phyloP scores from a whole-genome alignment of 2,329 filamentous ascomycete species.

The Colletotrichum simmondsii region DNA sequence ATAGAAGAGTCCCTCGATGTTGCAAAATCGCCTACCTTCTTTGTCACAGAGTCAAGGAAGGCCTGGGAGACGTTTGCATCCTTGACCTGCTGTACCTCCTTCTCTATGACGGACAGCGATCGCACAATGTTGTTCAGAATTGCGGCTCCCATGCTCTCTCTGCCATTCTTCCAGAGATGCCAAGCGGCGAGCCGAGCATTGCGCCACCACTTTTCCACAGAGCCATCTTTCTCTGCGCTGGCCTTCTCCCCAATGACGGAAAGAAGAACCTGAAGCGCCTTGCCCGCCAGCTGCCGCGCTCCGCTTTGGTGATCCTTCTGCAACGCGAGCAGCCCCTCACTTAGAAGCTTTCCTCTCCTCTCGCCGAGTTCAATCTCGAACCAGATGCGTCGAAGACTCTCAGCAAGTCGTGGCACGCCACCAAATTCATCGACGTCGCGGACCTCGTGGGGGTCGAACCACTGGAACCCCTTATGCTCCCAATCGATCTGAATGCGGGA shows the following conservation, averaged over 20 bases:
- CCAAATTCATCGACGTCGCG: conserved; percentile 56
- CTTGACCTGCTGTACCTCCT: conserved; percentile 40
- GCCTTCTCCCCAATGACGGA: conserved; percentile 53
- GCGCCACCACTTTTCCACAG: conserved; percentile 62
- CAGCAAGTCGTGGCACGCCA: conserved; percentile 66
- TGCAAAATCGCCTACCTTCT: conserved; percentile 29
- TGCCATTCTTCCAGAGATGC: conserved; percentile 73
- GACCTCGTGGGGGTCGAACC: conserved; percentile 65
- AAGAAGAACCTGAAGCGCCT: conserved; percentile 61
- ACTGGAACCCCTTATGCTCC: conserved; percentile 70
- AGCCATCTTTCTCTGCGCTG: conserved; percentile 30
- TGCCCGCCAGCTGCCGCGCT: conserved; percentile 66
- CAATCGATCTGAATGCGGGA: conserved; percentile 65
- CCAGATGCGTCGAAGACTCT: conserved; percentile 69
- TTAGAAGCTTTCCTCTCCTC: conserved; percentile 56
- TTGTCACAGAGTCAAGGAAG: conserved; percentile 35
- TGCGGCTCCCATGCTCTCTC: conserved; percentile 74
- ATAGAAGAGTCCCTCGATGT: conserved; percentile 39
- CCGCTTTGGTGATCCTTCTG: conserved; percentile 68
- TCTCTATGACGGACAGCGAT: conserved; percentile 54
- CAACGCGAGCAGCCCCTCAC: conserved; percentile 59
- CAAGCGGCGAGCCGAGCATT: conserved; percentile 67
- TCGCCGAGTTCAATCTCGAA: conserved; percentile 63
- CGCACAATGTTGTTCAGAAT: conserved; percentile 62
- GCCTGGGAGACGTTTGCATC: conserved; percentile 25